Base-by-base conservation (phyloP, 1,284 basidiomycete species). In the Rhodotorula sp. region DNA sequence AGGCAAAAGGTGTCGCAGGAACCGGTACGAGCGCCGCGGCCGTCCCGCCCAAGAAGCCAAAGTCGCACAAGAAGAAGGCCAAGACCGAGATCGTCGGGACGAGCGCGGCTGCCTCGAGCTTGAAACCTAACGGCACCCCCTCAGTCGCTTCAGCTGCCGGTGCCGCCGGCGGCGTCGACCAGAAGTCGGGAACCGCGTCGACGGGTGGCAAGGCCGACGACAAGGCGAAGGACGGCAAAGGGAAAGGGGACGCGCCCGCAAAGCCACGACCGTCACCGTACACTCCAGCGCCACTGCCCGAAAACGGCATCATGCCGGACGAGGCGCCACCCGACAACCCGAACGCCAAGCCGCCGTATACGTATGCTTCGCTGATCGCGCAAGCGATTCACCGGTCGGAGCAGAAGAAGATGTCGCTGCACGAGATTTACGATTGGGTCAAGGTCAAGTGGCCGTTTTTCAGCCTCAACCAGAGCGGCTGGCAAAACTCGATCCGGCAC, bases 331-430 rank as follows among this genome's bases (percentile, higher is more conserved):
- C 66, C 3, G 62, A 70, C 34, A 57, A 75, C 49, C 70, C 26
- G 10, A 26, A 48, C 26, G 63, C 62, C 21, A 76, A 76, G 67
- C 78, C 78, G 26, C 77, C 78, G 2, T 78, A 78, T 65, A 76
- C 77, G 5, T 79, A 78, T 54, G 75, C 77, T 5, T 75, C 75
- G 7, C 66, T 79, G 23, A 76, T 78, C 49, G 78, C 77, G 4
- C 78, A 79, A 56, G 77, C 77, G 12, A 71, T 78, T 49, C 60
- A 66, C 21, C 28, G 52, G 5, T 60, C 66, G 0, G 64, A 69
- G 8, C 34, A 45, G 23, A 54, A 65, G 34, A 73, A 74, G 61
- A 52, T 77, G 31, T 75, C 77, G n/a, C 55, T 77, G 38, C 56
- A 69, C 23, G 69, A 68, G 16, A 73, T 79, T 34, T 76, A 73